A percentile compares a stretch with the other conserved stretches of the same genome.
phyloP scores from a whole-genome alignment of 768 basidiomycete species.

The Chalciporus piperatus region DNA sequence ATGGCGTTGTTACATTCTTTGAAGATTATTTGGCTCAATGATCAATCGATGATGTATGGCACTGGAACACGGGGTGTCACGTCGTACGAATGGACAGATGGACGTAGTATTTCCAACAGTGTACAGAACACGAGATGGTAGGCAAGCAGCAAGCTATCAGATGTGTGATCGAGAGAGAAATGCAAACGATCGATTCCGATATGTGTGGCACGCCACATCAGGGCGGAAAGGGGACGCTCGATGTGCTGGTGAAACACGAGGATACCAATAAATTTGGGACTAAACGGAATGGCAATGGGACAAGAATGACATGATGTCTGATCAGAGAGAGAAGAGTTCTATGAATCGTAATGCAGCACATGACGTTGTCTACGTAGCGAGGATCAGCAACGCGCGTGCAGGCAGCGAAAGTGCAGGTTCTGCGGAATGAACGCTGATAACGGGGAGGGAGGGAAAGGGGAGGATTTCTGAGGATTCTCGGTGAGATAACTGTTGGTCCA shows the following conservation, averaged over 20 bases:
- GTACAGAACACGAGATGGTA: neutral
- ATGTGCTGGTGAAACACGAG: constrained; percentile 3
- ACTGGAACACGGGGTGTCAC: constrained; percentile 2
- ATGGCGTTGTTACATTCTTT: constrained; percentile 38
- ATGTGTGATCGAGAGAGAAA: neutral
- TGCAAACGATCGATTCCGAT: constrained; percentile 1
- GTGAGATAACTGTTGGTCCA: neutral
- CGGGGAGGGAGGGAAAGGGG: neutral
- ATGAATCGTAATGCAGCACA: neutral
- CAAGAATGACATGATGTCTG: constrained; percentile 1
- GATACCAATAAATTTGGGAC: constrained; percentile 1
- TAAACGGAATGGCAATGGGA: neutral
- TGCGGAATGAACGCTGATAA: constrained; percentile 33
- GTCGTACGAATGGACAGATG: neutral
- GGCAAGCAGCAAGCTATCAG: neutral
- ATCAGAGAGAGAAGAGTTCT: constrained; percentile 1
- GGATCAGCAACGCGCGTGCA: neutral
- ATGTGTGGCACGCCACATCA: constrained; percentile 12
- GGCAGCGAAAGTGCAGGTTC: constrained; percentile 23
- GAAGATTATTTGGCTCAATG: constrained; percentile 27
- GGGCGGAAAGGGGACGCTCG: neutral
- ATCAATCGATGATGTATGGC: constrained; percentile 12
- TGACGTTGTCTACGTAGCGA: neutral
- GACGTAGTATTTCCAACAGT: neutral
- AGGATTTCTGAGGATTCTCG: neutral